Evolutionary conservation across 495 filamentous ascomycete genomes (phyloP).

Genomic region (Hypoxylon cercidicola): DNA sequence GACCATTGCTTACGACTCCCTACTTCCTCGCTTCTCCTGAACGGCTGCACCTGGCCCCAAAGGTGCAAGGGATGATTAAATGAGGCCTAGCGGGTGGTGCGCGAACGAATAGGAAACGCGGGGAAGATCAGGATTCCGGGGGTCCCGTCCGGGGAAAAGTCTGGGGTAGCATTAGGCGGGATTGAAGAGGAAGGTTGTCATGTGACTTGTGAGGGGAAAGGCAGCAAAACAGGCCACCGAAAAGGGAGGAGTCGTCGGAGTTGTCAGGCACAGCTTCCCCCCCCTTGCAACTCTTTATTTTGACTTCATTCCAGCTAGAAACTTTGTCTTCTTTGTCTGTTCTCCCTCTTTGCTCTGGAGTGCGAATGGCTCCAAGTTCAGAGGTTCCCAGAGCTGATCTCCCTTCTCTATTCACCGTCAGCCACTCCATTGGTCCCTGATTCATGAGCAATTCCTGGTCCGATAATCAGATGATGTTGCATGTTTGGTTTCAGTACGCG

Average conservation of each 20-base stretch:
- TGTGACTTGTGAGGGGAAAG: slow-evolving; percentile 39
- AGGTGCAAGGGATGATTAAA: slow-evolving; percentile 73
- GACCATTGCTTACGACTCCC: slow-evolving; percentile 18
- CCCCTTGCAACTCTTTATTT: slow-evolving; percentile 36
- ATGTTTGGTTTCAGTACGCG: slow-evolving; percentile 13
- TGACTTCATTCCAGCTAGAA: slow-evolving; percentile 14
- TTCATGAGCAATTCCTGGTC: slow-evolving; percentile 13
- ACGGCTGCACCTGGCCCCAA: slow-evolving; percentile 68
- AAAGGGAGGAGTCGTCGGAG: slow-evolving; percentile 7
- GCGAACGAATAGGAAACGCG: slow-evolving; percentile 52
- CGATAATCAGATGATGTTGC: background rate
- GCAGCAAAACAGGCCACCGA: slow-evolving; percentile 20
- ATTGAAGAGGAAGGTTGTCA: slow-evolving; percentile 43
- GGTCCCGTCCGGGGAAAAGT: slow-evolving; percentile 25
- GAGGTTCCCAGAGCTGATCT: background rate
- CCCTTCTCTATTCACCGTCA: background rate
- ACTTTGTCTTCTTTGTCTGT: slow-evolving; percentile 4
- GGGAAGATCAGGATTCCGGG: slow-evolving; percentile 36
- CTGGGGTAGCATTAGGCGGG: slow-evolving; percentile 37
- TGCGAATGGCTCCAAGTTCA: slow-evolving; percentile 5
- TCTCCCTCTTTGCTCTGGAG: slow-evolving; percentile 6
- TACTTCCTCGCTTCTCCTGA: slow-evolving; percentile 26
- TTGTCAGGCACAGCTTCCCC: slow-evolving; percentile 10
- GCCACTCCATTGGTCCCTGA: background rate
- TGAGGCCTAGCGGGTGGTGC: slow-evolving; percentile 50